Conservation (phyloP, 2,329 filamentous ascomycete species). For the Escovopsis sp. region DNA sequence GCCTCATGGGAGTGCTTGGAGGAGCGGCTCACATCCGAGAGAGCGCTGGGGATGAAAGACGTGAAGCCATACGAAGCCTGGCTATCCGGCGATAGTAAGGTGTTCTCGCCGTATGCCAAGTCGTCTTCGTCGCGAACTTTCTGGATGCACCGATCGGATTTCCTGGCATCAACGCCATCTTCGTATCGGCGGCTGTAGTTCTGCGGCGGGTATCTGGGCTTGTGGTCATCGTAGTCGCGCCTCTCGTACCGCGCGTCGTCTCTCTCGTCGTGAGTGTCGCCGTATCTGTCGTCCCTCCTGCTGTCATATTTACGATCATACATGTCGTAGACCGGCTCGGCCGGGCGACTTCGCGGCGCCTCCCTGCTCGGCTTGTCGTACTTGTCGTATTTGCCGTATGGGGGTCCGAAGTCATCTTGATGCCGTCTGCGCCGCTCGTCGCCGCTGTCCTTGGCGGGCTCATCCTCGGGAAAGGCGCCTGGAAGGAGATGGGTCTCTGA, state of each 20-base stretch:
- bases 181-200: constrained; percentile 30
- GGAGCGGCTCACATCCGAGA: background rate
- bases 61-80: constrained; percentile 13
- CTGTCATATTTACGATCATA: background rate
- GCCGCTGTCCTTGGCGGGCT: constrained; percentile 8
- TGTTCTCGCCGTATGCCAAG: constrained; percentile 33
- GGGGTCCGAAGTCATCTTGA: constrained; percentile 12
- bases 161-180: constrained; percentile 12
- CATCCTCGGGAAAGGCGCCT: constrained; percentile 20
- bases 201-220: constrained; percentile 30
- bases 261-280: too few relatives aligned
- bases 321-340: constrained; percentile 9
- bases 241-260: background rate
- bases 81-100: constrained; percentile 10
- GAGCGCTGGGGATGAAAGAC: constrained; percentile 12
- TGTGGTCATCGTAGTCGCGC: constrained; percentile 18
- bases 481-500: constrained; percentile 16
- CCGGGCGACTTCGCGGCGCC: constrained; percentile 8
- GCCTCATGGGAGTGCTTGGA: constrained; percentile 1
- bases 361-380: constrained; percentile 7
- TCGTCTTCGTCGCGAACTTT: constrained; percentile 26
- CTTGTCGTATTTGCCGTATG: constrained; percentile 6
- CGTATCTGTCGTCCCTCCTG: too few relatives aligned
- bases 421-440: constrained; percentile 11
- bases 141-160: constrained; percentile 11